Percentiles rank a stretch among this genome's conserved stretches.
These are phyloP conservation scores for Vaccinium vitisidaea DNA, from an alignment of 148 eudicot genomes.

Conservation along the genomic window DNA sequence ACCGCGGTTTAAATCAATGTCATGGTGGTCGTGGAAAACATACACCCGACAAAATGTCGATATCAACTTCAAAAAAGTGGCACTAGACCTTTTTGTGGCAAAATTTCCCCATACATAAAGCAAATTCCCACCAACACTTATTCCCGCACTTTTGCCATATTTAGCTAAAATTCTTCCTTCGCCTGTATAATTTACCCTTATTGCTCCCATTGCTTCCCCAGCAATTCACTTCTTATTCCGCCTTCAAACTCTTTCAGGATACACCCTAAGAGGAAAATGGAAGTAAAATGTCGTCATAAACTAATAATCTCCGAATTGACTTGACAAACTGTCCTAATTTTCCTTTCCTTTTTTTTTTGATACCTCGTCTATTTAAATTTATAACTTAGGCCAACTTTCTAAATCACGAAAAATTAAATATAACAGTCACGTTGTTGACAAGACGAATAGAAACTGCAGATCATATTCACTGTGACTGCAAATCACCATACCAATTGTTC, in stretches of 20 bases:
- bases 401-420: not conserved
- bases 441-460: not conserved
- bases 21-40: not conserved
- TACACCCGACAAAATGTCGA: not conserved
- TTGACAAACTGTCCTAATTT: not conserved
- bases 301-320: not conserved
- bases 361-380: not conserved
- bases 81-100: constrained; percentile 26
- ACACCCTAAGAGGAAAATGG: constrained; percentile 11
- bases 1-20: not conserved
- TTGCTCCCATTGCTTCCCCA: constrained; percentile 28
- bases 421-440: not conserved
- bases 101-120: constrained; percentile 26
- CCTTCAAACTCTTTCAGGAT: not conserved
- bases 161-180: constrained; percentile 42
- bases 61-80: constrained; percentile 23
- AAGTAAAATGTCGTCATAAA: not conserved
- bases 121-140: constrained; percentile 42
- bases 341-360: not conserved
- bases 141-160: constrained; percentile 43
- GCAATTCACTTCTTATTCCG: constrained; percentile 46
- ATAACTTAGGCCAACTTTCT: not conserved
- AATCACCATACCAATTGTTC: constrained; percentile 5
- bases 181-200: constrained; percentile 21
- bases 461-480: not conserved